Evolutionary conservation across 2,329 filamentous ascomycete species (phyloP), one percentile per base, ranked within the genome.

Genomic region (Ilyonectria mors-panacis): DNA sequence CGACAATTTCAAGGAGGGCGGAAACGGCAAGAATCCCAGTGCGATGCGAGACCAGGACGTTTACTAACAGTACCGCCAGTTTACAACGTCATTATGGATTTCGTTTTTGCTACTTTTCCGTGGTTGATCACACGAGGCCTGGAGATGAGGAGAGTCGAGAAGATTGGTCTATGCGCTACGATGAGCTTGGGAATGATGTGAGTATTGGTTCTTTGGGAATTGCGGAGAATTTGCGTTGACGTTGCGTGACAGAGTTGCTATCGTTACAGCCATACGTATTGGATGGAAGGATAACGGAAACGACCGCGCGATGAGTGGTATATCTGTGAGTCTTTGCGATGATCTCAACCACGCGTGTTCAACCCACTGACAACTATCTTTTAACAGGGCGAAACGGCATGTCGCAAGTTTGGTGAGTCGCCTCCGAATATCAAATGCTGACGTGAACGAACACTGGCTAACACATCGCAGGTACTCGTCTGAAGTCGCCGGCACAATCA

Each of bases 21-120:
- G 85, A 37, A 87, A 87, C 67, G 79, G 84, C 86, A 65, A 75
- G 84, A 69, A n/a, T n/a, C 15, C 2, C n/a, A 23, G n/a, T 19
- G n/a, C 19, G 13, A 15, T 17, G 1, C 2, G 3, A 6, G 4
- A 35, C 8, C 6, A 2, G 3, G 2, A 42, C 55, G 70, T 57
- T 62, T 6, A 71, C 35, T 12, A 15, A 47, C 19, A 2, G 3
- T 17, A 3, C 42, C 12, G 6, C 1, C 66, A 86, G 84, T 85
- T 6, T 86, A 86, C 74, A 87, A 87, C 72, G 84, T 87, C 62
- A 78, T 87, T 30, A 87, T 86, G 83, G 86, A 88, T 65, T 86
- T 87, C 45, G 69, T 85, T 0, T 83, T 88, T 70, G 85, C 86
- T 0, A 62, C 77, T 9, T 85, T 87, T 58, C 85, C 85, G 3